Conservation (phyloP, 2,329 filamentous ascomycete species). For the Epichloe festucae region DNA sequence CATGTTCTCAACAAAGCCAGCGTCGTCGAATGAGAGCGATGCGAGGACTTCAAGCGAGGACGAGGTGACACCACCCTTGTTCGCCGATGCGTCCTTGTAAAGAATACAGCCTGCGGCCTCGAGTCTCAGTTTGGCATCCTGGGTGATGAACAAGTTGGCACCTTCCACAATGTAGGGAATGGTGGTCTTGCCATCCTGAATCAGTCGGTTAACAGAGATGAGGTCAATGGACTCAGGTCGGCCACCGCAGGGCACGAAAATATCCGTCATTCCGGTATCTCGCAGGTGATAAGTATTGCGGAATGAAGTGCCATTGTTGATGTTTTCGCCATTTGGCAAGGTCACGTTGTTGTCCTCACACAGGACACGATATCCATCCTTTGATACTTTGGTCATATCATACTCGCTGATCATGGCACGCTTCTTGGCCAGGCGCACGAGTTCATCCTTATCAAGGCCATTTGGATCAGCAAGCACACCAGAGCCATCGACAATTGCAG, state of each 20-base stretch:
- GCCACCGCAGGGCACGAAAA: slow-evolving; percentile 92
- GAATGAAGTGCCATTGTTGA: slow-evolving; percentile 89
- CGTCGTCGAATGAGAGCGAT: slow-evolving; percentile 85
- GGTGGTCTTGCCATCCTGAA: slow-evolving; percentile 73
- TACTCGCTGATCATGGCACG: slow-evolving; percentile 86
- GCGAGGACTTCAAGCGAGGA: slow-evolving; percentile 94
- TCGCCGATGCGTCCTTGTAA: slow-evolving; percentile 95
- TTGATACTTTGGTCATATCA: slow-evolving; percentile 72
- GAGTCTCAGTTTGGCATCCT: slow-evolving; percentile 89
- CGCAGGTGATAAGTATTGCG: slow-evolving; percentile 95
- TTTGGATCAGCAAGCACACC: slow-evolving; percentile 90
- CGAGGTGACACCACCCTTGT: slow-evolving; percentile 97
- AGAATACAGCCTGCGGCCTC: slow-evolving; percentile 91
- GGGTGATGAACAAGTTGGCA: slow-evolving; percentile 96
- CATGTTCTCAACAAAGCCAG: slow-evolving; percentile 84
- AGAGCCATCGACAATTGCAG: slow-evolving; percentile 86
- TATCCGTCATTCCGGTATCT: slow-evolving; percentile 61
- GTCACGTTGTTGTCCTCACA: slow-evolving; percentile 82
- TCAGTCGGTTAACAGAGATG: slow-evolving; percentile 73
- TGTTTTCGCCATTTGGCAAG: slow-evolving; percentile 74
- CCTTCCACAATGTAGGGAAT: slow-evolving; percentile 97
- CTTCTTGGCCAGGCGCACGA: slow-evolving; percentile 70
- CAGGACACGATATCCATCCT: slow-evolving; percentile 79
- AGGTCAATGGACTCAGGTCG: slow-evolving; percentile 95
- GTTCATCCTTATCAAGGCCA: slow-evolving; percentile 72